Base-by-base conservation (phyloP, 164 flowering plant species). In the Hamamelis virginiana region DNA sequence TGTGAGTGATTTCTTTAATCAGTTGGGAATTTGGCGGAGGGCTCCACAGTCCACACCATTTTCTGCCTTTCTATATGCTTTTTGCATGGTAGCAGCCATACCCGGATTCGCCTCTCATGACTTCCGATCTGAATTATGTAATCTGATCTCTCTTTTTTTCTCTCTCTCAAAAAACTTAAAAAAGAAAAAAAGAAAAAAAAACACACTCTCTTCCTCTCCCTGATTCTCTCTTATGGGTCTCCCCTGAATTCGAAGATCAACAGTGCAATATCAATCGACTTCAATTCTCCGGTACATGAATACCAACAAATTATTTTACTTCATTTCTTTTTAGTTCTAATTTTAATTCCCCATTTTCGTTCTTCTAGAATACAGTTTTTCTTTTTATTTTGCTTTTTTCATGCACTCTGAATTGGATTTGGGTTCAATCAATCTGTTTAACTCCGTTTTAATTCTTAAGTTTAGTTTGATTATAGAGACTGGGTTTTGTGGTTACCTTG, bases 241-340 rank as follows among this genome's bases (percentile, higher is more conserved):
- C 64, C 77, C 60, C 77, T 69, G 77, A 65, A 74, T 41, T 69
- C 73, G 58, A 69, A 62, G 65, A 41, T 65, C 44, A 16, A 23
- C 68, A 15, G 63, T 56, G 59, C 61, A 43, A 10, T 15, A 10
- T 59, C n/a, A 23, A 23, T 57, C 12, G 19, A 28, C 62, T 73
- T 58, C 1, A 45, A 16, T 56, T 68, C 63, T 21, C 55, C 46
- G 68, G 61, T 65, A 33, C 55, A 13, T 19, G n/a, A 59, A 65
- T 18, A 57, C 69, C 66, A 57, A 61, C 23, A 46, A 58, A 2
- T 46, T 18, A 44, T 21, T 47, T 28, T 28, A 33, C 18, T 10
- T 4, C 25, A 27, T 48, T 19, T 19, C 38, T 9, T 26, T n/a
- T 28, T 22, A 19, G 63, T 14, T 60, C 41, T 25, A 9, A 16